Evolutionary conservation across 495 filamentous ascomycete genomes (phyloP), one percentile per base, ranked within the genome.

Genomic region (Daldinia childiae): DNA sequence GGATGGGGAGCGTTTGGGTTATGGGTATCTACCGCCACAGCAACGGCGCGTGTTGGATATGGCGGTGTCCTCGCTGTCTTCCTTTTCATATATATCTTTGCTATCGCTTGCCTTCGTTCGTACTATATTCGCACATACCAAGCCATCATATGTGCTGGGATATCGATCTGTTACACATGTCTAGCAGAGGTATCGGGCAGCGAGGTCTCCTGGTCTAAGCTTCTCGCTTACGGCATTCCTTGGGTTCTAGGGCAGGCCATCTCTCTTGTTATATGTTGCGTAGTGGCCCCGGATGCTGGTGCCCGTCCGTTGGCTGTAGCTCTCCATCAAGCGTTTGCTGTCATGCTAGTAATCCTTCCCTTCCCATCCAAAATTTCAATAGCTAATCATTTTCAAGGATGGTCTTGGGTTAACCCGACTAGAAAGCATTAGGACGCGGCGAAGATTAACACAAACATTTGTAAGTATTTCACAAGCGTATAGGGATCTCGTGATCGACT

Each of bases 171-270:
- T 17, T 88, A 86, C 66, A 81, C 84, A 8, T 83, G 80, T 64
- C 72, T 89, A 6, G 85, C 86, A 24, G 82, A 86, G 29, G 68
- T 78, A 41, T 82, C 82, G 5, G 76, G 80, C 12, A 62, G 69
- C 43, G 32, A 65, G 21, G 77, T 86, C 26, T 64, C 81, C 39
- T 86, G 83, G 81, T 58, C 51, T 24, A 85, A 85, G 63, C 68
- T 88, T 7, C 82, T 83, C 63, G 76, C 80, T 57, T 88, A 87
- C 74, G 87, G 81, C 1, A 77, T 88, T 41, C 87, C 87, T n/a
- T 89, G 86, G 86, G 68, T 84, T 14, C 68, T 87, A 24, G 87
- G 87, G 5, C 84, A 88, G 66, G 83, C 76, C 5, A 77, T 89
- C 50, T 80, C 80, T 66, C 73, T 88, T 19, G 50, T 83, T 17